A percentile compares a stretch with the other conserved stretches of the same genome.
These are phyloP conservation scores for Ramularia endophylla DNA, from an alignment of 2,329 filamentous ascomycete genomes.

Conservation along the genomic window DNA sequence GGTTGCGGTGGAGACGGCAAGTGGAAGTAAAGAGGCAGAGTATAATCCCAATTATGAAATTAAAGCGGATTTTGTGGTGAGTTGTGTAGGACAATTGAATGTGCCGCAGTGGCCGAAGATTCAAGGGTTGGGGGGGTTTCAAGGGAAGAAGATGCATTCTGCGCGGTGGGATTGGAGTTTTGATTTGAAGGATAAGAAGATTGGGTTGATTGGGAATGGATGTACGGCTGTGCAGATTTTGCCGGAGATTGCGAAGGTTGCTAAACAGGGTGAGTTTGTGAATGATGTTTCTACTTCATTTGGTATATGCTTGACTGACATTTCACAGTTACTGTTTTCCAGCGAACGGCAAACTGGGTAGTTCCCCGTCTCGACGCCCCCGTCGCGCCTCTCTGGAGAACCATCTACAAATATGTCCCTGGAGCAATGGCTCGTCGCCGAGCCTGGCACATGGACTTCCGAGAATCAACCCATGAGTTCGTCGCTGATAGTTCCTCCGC, in stretches of 20 bases:
- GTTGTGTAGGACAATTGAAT: slow-evolving; percentile 55
- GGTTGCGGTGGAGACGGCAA: slow-evolving; percentile 43
- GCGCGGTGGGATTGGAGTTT: slow-evolving; percentile 58
- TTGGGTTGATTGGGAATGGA: slow-evolving; percentile 56
- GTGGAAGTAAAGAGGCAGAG: slow-evolving; percentile 50
- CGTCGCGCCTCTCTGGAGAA: slow-evolving; percentile 39
- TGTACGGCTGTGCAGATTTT: slow-evolving; percentile 55
- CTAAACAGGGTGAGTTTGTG: slow-evolving; percentile 28
- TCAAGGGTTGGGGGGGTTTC: slow-evolving; percentile 42
- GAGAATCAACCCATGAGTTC: slow-evolving; percentile 44
- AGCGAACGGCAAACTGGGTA: slow-evolving; percentile 56
- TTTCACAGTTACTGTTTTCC: slow-evolving; percentile 45
- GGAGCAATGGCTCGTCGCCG: slow-evolving; percentile 47
- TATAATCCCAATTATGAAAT: slow-evolving; percentile 49
- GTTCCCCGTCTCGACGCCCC: slow-evolving; percentile 47
- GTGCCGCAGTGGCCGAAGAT: slow-evolving; percentile 47
- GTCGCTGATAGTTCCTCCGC: slow-evolving; percentile 38
- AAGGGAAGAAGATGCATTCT: slow-evolving; percentile 51
- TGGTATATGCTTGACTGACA: too few relatives aligned
- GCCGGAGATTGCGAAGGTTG: slow-evolving; percentile 49
- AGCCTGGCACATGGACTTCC: slow-evolving; percentile 49
- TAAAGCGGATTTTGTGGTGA: slow-evolving; percentile 51
- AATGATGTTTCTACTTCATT: too few relatives aligned
- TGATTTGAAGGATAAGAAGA: slow-evolving; percentile 47
- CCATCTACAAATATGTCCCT: slow-evolving; percentile 46